Conservation (phyloP, 2,329 filamentous ascomycete species). For the Fusarium sacchari region DNA sequence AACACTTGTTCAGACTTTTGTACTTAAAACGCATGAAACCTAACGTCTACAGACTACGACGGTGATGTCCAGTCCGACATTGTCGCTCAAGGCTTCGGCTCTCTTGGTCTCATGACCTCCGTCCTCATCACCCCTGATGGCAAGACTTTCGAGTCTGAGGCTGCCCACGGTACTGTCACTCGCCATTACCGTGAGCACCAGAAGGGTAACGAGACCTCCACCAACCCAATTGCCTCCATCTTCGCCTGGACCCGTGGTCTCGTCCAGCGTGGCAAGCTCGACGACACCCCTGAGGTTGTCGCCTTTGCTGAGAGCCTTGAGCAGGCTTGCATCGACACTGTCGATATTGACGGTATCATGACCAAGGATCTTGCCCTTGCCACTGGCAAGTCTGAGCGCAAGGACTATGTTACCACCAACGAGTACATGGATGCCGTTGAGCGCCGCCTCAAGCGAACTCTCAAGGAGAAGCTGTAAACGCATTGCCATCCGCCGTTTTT, state of each 20-base stretch:
- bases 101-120: constrained; percentile 97
- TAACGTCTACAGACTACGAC: constrained; percentile 80
- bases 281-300: constrained; percentile 90
- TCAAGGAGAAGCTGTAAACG: constrained; percentile 79
- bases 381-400: constrained; percentile 85
- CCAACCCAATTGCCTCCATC: constrained; percentile 98
- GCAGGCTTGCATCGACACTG: constrained; percentile 92
- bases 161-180: constrained; percentile 97
- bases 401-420: constrained; percentile 88
- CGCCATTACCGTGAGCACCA: constrained; percentile 99
- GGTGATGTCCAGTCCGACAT: constrained; percentile 99
- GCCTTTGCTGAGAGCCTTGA: constrained; percentile 92
- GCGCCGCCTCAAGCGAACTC: constrained; percentile 81
- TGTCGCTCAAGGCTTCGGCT: constrained; percentile 97
- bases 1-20: constrained; percentile 13
- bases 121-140: constrained; percentile 96
- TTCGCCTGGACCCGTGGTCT: constrained; percentile 98
- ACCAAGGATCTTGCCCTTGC: constrained; percentile 98
- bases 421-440: constrained; percentile 95
- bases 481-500: constrained; percentile 6
- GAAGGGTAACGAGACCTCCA: constrained; percentile 96
- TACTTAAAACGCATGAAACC: neutral
- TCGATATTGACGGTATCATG: constrained; percentile 95
- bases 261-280: constrained; percentile 90
- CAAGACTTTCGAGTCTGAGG: constrained; percentile 97